A percentile compares a stretch with the other conserved stretches of the same genome.
These are phyloP conservation scores for Penicillium occitanis DNA, from an alignment of 2,329 filamentous ascomycete genomes.

Conservation along the genomic window DNA sequence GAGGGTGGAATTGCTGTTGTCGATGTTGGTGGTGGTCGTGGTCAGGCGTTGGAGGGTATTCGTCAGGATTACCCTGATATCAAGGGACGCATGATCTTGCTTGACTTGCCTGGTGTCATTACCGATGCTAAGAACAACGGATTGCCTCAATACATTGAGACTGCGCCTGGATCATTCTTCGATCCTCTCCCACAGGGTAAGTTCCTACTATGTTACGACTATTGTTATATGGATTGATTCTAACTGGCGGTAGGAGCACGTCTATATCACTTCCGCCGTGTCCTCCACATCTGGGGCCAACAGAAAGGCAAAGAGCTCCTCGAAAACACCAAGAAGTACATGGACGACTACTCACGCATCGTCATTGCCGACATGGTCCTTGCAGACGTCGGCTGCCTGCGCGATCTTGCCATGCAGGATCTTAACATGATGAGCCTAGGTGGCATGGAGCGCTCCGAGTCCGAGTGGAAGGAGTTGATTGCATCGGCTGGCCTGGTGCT, in stretches of 20 bases:
- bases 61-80: constrained; percentile 36
- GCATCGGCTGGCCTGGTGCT: constrained; percentile 26
- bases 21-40: constrained; percentile 26
- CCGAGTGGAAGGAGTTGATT: constrained; percentile 8
- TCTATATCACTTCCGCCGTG: constrained; percentile 27
- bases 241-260: not conserved
- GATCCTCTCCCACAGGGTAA: not conserved
- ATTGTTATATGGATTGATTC: not conserved
- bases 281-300: constrained; percentile 30
- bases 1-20: constrained; percentile 22
- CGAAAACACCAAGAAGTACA: constrained; percentile 32
- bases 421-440: constrained; percentile 4
- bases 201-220: too few species aligned
- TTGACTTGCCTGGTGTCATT: constrained; percentile 48
- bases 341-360: constrained; percentile 37
- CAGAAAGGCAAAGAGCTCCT: constrained; percentile 24
- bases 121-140: constrained; percentile 24
- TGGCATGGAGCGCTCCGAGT: not conserved
- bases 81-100: constrained; percentile 48
- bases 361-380: constrained; percentile 48
- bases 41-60: constrained; percentile 34
- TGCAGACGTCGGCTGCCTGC: constrained; percentile 24
- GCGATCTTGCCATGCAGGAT: constrained; percentile 2
- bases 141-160: not conserved
- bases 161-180: not conserved